Evolutionary conservation across 2,329 filamentous ascomycete genomes (phyloP).

Genomic region (Claviceps sp.): DNA sequence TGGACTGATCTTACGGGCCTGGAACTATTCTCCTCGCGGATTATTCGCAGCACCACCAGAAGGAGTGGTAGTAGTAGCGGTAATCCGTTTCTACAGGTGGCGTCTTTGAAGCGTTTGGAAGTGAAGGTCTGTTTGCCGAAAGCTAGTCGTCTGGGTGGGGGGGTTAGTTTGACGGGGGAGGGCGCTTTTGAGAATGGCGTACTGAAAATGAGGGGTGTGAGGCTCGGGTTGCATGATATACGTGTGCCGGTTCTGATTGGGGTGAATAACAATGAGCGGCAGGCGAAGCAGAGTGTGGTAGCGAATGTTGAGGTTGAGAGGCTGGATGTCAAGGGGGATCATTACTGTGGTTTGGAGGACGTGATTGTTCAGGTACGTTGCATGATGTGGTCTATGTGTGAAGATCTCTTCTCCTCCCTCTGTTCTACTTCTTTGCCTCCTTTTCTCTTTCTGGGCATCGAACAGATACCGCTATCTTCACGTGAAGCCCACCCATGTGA

Average conservation of each 20-base stretch:
- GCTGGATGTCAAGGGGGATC: slow-evolving; percentile 31
- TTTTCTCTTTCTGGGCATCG: not conserved
- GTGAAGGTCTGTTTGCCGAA: slow-evolving; percentile 50
- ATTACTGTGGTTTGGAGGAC: slow-evolving; percentile 43
- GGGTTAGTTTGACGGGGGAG: slow-evolving; percentile 38
- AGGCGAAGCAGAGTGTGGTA: slow-evolving; percentile 51
- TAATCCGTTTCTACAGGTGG: slow-evolving; percentile 17
- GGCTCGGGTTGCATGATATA: slow-evolving; percentile 40
- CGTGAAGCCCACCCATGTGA: not conserved
- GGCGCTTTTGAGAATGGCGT: slow-evolving; percentile 22
- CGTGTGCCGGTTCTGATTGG: slow-evolving; percentile 56
- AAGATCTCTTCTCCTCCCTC: no score
- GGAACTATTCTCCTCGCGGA: slow-evolving; percentile 4
- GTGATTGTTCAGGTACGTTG: slow-evolving; percentile 44
- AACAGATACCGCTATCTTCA: not conserved
- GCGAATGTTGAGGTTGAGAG: slow-evolving; percentile 49
- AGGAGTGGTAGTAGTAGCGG: not conserved
- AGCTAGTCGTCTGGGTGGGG: slow-evolving; percentile 51
- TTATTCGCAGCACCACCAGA: not conserved
- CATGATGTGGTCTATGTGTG: no score
- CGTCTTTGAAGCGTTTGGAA: slow-evolving; percentile 30
- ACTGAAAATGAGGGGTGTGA: slow-evolving; percentile 15
- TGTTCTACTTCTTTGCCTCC: not conserved
- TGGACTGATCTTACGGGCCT: slow-evolving; percentile 20
- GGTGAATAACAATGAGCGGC: slow-evolving; percentile 57